phyloP scores from a whole-genome alignment of 805 yeast genomes.

The Dipodascus geniculatus region DNA sequence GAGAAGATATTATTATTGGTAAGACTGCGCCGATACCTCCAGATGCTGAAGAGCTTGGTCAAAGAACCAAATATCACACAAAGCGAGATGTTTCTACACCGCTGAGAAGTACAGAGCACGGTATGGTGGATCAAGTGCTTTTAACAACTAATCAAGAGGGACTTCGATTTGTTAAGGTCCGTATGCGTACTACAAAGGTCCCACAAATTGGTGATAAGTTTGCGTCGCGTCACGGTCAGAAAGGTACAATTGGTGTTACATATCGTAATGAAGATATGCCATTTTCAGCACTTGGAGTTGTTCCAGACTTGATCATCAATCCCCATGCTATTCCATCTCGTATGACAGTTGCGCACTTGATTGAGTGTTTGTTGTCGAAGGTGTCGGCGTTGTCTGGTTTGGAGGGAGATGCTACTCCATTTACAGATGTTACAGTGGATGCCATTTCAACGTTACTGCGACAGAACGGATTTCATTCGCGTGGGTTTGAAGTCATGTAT shows the following conservation, averaged over 20 bases:
- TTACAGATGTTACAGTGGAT: constrained; percentile 96
- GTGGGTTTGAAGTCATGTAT: constrained; percentile 98
- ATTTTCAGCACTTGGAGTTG: constrained; percentile 87
- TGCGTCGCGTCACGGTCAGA: constrained; percentile 99
- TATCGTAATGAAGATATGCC: constrained; percentile 99
- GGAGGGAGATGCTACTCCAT: constrained; percentile 99
- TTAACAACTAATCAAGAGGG: constrained; percentile 98
- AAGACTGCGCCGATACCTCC: constrained; percentile 99
- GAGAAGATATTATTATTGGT: constrained; percentile 97
- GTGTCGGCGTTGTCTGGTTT: constrained; percentile 90
- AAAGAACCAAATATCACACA: constrained; percentile 95
- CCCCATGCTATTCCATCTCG: constrained; percentile 99
- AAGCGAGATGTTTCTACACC: constrained; percentile 99
- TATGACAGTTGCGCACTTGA: constrained; percentile 99
- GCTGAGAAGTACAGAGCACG: constrained; percentile 89
- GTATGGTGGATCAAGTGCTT: constrained; percentile 96
- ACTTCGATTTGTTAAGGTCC: constrained; percentile 89
- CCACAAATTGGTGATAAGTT: constrained; percentile 99
- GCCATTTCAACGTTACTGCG: constrained; percentile 86
- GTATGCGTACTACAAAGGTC: constrained; percentile 97
- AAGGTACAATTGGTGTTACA: constrained; percentile 99
- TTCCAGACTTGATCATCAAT: constrained; percentile 93
- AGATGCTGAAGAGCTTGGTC: constrained; percentile 96
- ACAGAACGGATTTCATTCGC: constrained; percentile 93
- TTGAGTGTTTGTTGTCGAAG: constrained; percentile 92